Percentiles rank a stretch among this genome's conserved stretches.
These are phyloP conservation scores for Exophiala alcalophila DNA, from an alignment of 2,329 filamentous ascomycete species.

Conservation along the genomic window DNA sequence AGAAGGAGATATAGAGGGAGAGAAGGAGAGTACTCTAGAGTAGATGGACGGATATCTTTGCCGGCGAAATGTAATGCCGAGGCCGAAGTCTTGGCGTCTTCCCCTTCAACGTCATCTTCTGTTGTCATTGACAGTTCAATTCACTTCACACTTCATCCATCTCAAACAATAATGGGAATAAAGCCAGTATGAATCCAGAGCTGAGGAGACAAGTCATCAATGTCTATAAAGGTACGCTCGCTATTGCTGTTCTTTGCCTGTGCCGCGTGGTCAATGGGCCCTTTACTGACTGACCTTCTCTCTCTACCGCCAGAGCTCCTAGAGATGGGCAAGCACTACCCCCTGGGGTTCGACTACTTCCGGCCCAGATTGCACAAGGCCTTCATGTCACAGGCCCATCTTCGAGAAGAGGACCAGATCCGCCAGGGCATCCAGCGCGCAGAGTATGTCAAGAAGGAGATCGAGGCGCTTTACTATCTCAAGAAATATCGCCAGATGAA, in stretches of 20 bases:
- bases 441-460: conserved; percentile 90
- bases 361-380: conserved; percentile 76
- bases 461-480: conserved; percentile 72
- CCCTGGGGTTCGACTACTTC: conserved; percentile 80
- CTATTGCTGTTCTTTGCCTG: neutral
- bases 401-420: conserved; percentile 74
- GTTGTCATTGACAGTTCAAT: too few relatives aligned
- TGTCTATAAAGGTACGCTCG: conserved; percentile 75
- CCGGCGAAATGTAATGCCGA: too few relatives aligned
- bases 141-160: neutral
- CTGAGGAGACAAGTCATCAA: conserved; percentile 76
- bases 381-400: conserved; percentile 69
- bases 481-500: conserved; percentile 27
- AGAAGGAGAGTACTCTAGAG: too few relatives aligned
- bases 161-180: neutral
- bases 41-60: too few relatives aligned
- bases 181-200: conserved; percentile 47
- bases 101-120: too few relatives aligned
- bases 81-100: too few relatives aligned
- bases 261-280: too few relatives aligned
- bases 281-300: neutral
- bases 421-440: conserved; percentile 70
- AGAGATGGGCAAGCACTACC: conserved; percentile 80
- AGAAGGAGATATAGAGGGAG: too few relatives aligned
- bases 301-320: conserved; percentile 64